These are phyloP conservation scores for Hypoxylon sp. DNA, from an alignment of 2,329 filamentous ascomycete genomes.

Conservation along the genomic window DNA sequence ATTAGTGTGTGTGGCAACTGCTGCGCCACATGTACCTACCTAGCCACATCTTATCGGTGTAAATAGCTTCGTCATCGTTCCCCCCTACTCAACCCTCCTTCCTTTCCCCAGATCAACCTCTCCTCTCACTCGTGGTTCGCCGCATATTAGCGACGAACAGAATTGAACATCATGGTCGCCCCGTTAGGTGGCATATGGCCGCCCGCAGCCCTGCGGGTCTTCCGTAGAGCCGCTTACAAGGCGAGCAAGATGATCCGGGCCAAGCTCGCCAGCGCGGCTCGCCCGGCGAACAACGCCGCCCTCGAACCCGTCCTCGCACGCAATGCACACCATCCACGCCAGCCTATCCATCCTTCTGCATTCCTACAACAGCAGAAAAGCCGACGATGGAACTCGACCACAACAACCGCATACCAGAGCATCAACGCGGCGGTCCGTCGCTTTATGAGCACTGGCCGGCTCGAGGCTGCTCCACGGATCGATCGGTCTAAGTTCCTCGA, in stretches of 20 bases:
- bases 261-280: conserved; percentile 61
- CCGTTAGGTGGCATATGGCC: conserved; percentile 68
- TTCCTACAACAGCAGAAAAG: conserved; percentile 65
- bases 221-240: conserved; percentile 65
- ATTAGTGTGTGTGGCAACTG: conserved; percentile 25
- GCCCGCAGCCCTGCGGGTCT: conserved; percentile 66
- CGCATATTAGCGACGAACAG: conserved; percentile 44
- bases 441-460: conserved; percentile 62
- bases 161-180: conserved; percentile 62
- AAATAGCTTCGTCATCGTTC: conserved; percentile 39
- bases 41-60: conserved; percentile 35
- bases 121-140: conserved; percentile 40
- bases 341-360: conserved; percentile 66
- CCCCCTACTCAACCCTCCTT: conserved; percentile 18
- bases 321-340: conserved; percentile 55
- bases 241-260: conserved; percentile 65
- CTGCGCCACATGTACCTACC: conserved; percentile 39
- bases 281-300: conserved; percentile 61
- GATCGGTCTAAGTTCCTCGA: conserved; percentile 64
- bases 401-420: conserved; percentile 55
- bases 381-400: conserved; percentile 64
- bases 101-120: conserved; percentile 26
- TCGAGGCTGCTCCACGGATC: conserved; percentile 54
- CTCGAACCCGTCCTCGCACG: conserved; percentile 62
- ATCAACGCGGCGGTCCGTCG: conserved; percentile 63